Evolutionary conservation across 2,329 filamentous ascomycete genomes (phyloP).

Genomic region (Aphanoascus verrucosus): DNA sequence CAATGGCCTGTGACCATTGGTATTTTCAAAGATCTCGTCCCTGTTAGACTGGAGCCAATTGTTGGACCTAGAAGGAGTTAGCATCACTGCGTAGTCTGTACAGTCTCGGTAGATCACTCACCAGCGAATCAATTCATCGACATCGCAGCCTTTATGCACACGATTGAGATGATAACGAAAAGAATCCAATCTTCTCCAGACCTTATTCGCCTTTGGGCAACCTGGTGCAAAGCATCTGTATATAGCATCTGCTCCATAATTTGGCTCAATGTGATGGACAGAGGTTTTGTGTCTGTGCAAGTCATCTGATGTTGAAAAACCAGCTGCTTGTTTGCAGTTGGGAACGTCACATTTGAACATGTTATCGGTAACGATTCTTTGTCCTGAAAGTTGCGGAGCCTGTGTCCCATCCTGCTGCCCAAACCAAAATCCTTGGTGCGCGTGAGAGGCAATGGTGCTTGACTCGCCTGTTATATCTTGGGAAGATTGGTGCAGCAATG

Average conservation of each 20-base stretch:
- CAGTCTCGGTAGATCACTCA: background rate
- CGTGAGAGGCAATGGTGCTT: background rate
- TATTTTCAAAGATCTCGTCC: no score
- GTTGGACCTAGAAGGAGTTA: slow-evolving; percentile 3
- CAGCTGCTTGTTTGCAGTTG: slow-evolving; percentile 49
- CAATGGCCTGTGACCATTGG: no score
- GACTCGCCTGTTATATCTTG: background rate
- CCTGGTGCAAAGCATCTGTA: slow-evolving; percentile 50
- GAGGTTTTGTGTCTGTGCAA: slow-evolving; percentile 53
- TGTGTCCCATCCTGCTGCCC: background rate
- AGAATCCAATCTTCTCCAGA: slow-evolving; percentile 75
- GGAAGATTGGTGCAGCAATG: background rate
- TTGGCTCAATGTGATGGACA: slow-evolving; percentile 12
- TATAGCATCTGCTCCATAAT: slow-evolving; percentile 39
- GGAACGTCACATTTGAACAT: slow-evolving; percentile 50
- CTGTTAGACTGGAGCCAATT: background rate
- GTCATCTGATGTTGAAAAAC: slow-evolving; percentile 76
- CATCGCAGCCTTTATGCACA: slow-evolving; percentile 49
- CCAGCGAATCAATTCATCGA: slow-evolving; percentile 5
- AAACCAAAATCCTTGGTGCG: background rate
- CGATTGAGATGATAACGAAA: slow-evolving; percentile 68
- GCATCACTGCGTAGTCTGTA: background rate
- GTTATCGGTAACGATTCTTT: no score
- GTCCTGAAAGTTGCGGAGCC: background rate
- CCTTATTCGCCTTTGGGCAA: slow-evolving; percentile 54